phyloP scores from a whole-genome alignment of 345 rosid genomes.

The Sisymbrium irio region DNA sequence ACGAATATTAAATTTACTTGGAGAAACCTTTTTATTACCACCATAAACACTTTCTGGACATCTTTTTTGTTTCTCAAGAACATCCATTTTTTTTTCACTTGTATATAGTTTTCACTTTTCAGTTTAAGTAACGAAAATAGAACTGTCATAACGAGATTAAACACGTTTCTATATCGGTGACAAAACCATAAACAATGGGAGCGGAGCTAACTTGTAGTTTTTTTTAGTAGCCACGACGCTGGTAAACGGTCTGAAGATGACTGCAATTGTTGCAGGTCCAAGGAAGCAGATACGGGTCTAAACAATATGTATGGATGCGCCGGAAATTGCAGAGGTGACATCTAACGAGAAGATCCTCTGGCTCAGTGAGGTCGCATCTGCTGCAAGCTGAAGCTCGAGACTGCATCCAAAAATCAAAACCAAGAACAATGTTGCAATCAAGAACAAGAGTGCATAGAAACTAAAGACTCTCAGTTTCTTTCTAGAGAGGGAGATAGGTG shows the following conservation, averaged over 20 bases:
- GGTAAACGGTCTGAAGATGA: conserved; percentile 64
- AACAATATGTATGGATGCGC: conserved; percentile 71
- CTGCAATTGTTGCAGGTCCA: conserved; percentile 88
- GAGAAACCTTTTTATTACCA: no score
- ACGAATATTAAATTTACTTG: no score
- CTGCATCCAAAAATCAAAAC: conserved; percentile 34
- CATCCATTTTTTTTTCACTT: no score
- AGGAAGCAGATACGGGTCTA: conserved; percentile 75
- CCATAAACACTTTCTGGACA: neutral
- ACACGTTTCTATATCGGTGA: neutral
- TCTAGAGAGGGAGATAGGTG: neutral
- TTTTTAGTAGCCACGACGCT: conserved; percentile 31
- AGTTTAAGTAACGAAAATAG: no score
- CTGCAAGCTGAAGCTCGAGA: conserved; percentile 48
- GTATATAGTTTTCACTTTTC: no score
- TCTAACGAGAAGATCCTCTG: conserved; percentile 63
- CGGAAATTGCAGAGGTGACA: conserved; percentile 64
- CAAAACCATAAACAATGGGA: neutral
- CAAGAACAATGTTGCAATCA: neutral
- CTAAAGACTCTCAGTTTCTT: neutral
- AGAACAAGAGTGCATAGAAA: neutral
- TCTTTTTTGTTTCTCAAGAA: neutral
- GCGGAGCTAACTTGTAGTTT: neutral
- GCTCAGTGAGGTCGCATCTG: conserved; percentile 60
- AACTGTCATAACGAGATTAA: neutral